Percentiles rank a stretch among this genome's conserved stretches.
These are phyloP conservation scores for Cardamine resedifolia DNA, from an alignment of 345 rosid genomes.

Conservation along the genomic window DNA sequence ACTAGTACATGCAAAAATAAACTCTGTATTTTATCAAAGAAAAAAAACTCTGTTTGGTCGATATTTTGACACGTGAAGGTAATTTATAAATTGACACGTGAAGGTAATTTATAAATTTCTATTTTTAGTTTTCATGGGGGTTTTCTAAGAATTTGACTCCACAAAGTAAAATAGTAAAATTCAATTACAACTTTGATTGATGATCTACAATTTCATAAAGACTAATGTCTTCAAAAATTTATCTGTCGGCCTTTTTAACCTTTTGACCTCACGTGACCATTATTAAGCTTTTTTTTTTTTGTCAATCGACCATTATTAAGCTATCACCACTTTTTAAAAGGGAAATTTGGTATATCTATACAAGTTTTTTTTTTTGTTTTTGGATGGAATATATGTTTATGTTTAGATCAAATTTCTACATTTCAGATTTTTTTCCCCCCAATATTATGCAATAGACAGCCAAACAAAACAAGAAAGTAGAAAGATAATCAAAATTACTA, in stretches of 20 bases:
- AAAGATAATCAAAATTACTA: neutral
- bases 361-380: too few relatives aligned
- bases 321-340: neutral
- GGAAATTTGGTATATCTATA: neutral
- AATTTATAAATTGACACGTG: conserved; percentile 25
- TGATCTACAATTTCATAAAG: neutral
- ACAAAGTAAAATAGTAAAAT: conserved; percentile 7
- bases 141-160: neutral
- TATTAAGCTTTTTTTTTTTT: too few relatives aligned
- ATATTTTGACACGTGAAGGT: too few relatives aligned
- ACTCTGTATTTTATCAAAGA: neutral
- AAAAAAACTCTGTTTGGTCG: neutral
- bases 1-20: neutral
- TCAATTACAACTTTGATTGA: conserved; percentile 1
- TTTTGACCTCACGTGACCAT: conserved; percentile 29
- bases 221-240: neutral
- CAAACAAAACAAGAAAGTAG: neutral
- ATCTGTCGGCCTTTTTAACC: conserved; percentile 25
- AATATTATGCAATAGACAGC: neutral
- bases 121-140: neutral
- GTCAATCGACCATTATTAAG: conserved; percentile 15
- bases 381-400: too few relatives aligned
- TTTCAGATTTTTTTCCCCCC: neutral
- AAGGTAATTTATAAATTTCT: neutral
- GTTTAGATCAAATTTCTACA: neutral